Evolutionary conservation across 306 rosid genomes (phyloP), one percentile per base, ranked within the genome.

Genomic region (Neltuma alba): DNA sequence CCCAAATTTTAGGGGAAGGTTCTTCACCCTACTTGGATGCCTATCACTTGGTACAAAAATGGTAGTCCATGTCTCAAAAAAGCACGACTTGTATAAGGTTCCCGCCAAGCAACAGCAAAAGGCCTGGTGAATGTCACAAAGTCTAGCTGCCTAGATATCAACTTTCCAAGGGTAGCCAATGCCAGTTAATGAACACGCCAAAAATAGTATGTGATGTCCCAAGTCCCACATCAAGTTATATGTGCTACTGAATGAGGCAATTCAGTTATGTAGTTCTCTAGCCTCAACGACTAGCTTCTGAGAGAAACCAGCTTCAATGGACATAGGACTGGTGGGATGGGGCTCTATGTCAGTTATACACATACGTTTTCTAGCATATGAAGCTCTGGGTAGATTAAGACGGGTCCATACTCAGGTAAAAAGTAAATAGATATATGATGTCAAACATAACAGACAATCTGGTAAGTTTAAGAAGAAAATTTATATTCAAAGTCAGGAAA

Each of bases 401-500:
- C 40, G 30, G 74, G 64, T 57, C 28, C 63, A 75, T 54, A 41
- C 27, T 75, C 84, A 61, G 37, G 28, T 15, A 37, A 72, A 79
- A 60, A 76, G 28, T 57, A 45, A 37, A 62, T 72, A 84, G 28
- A 20, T 34, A 80, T 31, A 77, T 77, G 37, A 66, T 40, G 65
- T 70, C 40, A 42, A 48, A 78, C n/a, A 23, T 11, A 57, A 44
- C 57, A 85, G 57, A 80, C 41, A 38, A 31, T 54, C 47, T 41
- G 62, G 44, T 69, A 79, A 72, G 67, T 41, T 86, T 61, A 83
- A 73, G 80, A 72, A 42, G 47, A 30, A 65, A 33, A 3, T 41
- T 31, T 62, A 73, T 76, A 72, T 67, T 54, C 77, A 30, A 23
- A 25, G 30, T 47, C 34, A 28, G 54, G 68, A 77, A 73, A 15